Evolutionary conservation across 495 filamentous ascomycete genomes (phyloP).

Genomic region (Penicillium robsamsonii): DNA sequence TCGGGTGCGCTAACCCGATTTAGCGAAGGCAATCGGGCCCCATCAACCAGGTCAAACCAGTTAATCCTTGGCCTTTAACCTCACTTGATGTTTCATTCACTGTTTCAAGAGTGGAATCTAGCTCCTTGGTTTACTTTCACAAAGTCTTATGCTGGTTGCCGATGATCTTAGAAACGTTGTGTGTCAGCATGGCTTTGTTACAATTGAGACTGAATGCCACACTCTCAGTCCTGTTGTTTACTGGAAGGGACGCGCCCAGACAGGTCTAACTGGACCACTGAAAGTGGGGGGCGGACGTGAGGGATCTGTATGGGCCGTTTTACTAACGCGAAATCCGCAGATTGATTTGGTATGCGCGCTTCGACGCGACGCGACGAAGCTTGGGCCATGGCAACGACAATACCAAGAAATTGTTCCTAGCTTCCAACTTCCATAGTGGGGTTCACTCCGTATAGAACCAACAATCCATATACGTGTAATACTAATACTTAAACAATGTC

Average conservation of each 20-base stretch:
- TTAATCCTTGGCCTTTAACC: background rate
- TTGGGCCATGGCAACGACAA: conserved; percentile 20
- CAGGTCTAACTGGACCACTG: background rate
- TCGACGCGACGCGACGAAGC: conserved; percentile 23
- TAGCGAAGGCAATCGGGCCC: conserved; percentile 10
- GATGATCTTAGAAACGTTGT: background rate
- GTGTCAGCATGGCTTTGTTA: conserved; percentile 11
- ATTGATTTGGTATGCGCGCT: conserved; percentile 16
- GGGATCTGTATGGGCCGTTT: background rate
- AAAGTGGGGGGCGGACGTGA: conserved; percentile 7
- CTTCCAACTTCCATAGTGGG: background rate
- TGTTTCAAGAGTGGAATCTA: background rate
- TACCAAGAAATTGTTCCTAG: conserved; percentile 1
- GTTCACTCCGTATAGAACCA: background rate
- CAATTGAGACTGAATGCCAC: conserved; percentile 4
- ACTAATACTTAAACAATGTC: background rate
- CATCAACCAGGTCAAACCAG: background rate
- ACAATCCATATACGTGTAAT: background rate
- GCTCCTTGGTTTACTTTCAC: background rate
- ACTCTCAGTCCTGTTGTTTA: conserved; percentile 5
- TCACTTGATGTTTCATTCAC: background rate
- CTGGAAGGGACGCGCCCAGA: conserved; percentile 4
- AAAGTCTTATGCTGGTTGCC: conserved; percentile 8
- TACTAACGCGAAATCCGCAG: conserved; percentile 16
- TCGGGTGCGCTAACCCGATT: conserved; percentile 43